Evolutionary conservation across 2,329 filamentous ascomycete genomes (phyloP), one percentile per base, ranked within the genome.

Genomic region (Cytospora piceicola): DNA sequence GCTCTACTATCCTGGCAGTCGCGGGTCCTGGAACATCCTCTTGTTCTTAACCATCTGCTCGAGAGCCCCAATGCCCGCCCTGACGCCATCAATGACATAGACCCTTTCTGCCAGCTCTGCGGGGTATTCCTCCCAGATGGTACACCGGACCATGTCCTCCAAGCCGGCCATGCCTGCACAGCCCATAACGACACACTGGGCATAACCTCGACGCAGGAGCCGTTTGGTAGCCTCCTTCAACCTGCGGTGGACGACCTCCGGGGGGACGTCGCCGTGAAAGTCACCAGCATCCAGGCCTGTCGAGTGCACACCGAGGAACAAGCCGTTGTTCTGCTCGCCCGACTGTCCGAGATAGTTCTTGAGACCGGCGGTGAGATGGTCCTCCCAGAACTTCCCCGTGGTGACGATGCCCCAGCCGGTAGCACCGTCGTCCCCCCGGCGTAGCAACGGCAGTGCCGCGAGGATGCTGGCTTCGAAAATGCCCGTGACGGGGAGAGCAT

Each of bases 141-240:
- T 90, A 53, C 85, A 82, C 39, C 89, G 84, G 49, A 97, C 93
- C 66, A 89, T 89, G 51, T 87, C 82, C 71, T 95, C 90, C 78
- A 97, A 83, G 0, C 93, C 94, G 0, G 90, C 89, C 94, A 97
- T 97, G 0, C 93, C 94, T 3, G 92, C 94, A 75, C 94, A 97
- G 0, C 94, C 94, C 80, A 97, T 84, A 72, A 92, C 90, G 9
- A 97, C 86, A 29, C 88, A 90, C 5, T 82, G 80, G 0, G 94
- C 85, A 4, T 81, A 79, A 0, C 83, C 80, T 15, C 80, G 81
- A 9, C 74, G 75, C 32, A 96, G 77, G 30, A 97, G 78, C 59
- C 83, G 80, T 74, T 83, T 85, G 0, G 92, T 91, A 0, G 93
- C 93, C 20, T 86, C 83, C 70, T 83, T 88, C 74, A 97, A 86